Conservation (phyloP, 2,329 filamentous ascomycete genomes). For the Phialocephala sp. region DNA sequence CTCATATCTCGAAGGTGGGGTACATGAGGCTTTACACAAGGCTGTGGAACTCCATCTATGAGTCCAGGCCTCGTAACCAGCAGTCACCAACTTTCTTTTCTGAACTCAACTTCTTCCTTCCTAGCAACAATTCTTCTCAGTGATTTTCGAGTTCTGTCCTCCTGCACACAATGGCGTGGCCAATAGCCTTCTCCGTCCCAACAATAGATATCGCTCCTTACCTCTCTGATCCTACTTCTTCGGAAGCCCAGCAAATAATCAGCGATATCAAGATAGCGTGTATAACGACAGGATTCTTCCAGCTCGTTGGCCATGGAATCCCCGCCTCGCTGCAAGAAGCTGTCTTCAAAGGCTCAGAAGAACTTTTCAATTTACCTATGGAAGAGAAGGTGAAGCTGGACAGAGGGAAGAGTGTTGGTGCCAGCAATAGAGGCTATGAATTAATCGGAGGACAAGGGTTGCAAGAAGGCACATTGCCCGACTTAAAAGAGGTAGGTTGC, state of each 20-base stretch:
- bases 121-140: conserved; percentile 4
- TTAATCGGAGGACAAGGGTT: conserved; percentile 52
- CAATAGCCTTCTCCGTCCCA: conserved; percentile 24
- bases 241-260: conserved; percentile 36
- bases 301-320: conserved; percentile 54
- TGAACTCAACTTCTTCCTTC: not conserved
- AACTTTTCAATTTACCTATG: conserved; percentile 54
- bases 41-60: not conserved
- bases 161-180: conserved; percentile 6
- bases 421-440: conserved; percentile 56
- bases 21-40: conserved; percentile 14
- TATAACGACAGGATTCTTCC: conserved; percentile 57
- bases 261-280: conserved; percentile 50
- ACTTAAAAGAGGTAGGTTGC: conserved; percentile 50
- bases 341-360: conserved; percentile 48
- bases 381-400: conserved; percentile 52
- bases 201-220: conserved; percentile 36
- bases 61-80: conserved; percentile 1
- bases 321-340: conserved; percentile 46
- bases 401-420: conserved; percentile 45
- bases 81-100: not conserved
- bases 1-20: conserved; percentile 23
- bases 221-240: conserved; percentile 27
- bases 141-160: not conserved
- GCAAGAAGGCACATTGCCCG: conserved; percentile 50